A percentile compares a stretch with the other conserved stretches of the same genome.
Conservation (phyloP, 2,329 filamentous ascomycete genomes). For the Fusarium solani-melongenae region DNA sequence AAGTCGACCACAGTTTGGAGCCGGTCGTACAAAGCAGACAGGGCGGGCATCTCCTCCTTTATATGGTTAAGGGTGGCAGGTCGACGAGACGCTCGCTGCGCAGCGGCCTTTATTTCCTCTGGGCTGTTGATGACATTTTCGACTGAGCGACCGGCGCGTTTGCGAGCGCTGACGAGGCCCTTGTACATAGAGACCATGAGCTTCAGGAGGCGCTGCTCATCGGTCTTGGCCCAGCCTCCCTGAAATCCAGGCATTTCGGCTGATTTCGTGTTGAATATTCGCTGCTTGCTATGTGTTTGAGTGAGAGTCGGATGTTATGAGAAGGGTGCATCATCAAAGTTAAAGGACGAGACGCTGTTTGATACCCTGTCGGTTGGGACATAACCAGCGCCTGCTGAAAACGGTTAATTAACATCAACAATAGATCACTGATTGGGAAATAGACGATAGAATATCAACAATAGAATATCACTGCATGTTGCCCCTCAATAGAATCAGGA, state of each 20-base stretch:
- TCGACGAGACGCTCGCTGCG: neutral
- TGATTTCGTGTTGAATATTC: neutral
- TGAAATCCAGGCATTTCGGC: neutral
- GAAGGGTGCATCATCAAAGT: neutral
- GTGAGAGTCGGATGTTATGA: neutral
- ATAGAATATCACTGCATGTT: conserved; percentile 29
- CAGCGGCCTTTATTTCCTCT: neutral
- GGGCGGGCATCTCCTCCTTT: neutral
- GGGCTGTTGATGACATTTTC: neutral
- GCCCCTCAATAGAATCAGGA: conserved; percentile 31
- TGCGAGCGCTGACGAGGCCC: neutral
- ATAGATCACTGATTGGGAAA: neutral
- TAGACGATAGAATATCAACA: neutral
- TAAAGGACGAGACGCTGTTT: neutral
- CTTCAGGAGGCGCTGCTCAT: neutral
- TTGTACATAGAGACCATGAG: neutral
- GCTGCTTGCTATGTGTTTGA: neutral
- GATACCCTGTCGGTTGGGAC: neutral
- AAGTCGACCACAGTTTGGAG: neutral
- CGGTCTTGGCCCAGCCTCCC: neutral
- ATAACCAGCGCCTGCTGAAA: neutral
- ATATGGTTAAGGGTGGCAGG: neutral
- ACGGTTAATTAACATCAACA: neutral
- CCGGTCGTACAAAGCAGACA: neutral
- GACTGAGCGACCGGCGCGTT: neutral